Evolutionary conservation across 2,329 filamentous ascomycete genomes (phyloP).

Genomic region (Fusarium lyarnte): DNA sequence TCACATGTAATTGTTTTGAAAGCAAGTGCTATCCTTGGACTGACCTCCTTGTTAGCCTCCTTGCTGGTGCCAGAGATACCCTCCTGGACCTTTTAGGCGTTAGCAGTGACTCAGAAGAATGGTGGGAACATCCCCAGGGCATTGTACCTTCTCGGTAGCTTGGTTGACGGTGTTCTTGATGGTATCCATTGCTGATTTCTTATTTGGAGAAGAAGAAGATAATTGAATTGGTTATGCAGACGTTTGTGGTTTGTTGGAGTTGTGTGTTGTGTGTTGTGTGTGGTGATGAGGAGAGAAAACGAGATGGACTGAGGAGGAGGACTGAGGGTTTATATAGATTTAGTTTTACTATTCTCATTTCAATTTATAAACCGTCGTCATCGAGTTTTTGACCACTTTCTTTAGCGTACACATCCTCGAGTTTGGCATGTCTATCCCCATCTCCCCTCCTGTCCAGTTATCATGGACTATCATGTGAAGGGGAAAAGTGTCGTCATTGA

Average conservation of each 20-base stretch:
- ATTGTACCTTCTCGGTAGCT: constrained; percentile 10
- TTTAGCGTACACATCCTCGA: constrained; percentile 5
- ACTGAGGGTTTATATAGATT: constrained; percentile 36
- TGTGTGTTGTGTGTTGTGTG: constrained; percentile 3
- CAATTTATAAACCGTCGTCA: constrained; percentile 15
- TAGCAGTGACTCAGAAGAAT: background rate
- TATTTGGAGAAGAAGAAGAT: background rate
- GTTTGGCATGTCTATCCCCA: background rate
- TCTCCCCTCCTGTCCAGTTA: background rate
- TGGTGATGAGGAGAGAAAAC: constrained; percentile 3
- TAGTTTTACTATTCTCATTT: background rate
- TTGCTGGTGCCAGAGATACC: constrained; percentile 66
- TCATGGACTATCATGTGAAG: constrained; percentile 32
- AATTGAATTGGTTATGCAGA: constrained; percentile 11
- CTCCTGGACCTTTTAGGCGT: constrained; percentile 66
- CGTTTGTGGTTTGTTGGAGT: constrained; percentile 7
- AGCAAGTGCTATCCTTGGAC: background rate
- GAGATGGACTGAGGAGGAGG: background rate
- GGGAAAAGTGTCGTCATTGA: constrained; percentile 35
- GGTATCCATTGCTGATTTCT: constrained; percentile 58
- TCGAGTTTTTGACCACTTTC: constrained; percentile 5
- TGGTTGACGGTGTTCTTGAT: constrained; percentile 69
- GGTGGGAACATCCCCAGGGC: no score
- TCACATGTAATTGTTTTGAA: background rate
- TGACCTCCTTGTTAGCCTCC: constrained; percentile 71